Base-by-base conservation (phyloP, 192 early-diverging fungal genomes). In the Kappamyces sp. region DNA sequence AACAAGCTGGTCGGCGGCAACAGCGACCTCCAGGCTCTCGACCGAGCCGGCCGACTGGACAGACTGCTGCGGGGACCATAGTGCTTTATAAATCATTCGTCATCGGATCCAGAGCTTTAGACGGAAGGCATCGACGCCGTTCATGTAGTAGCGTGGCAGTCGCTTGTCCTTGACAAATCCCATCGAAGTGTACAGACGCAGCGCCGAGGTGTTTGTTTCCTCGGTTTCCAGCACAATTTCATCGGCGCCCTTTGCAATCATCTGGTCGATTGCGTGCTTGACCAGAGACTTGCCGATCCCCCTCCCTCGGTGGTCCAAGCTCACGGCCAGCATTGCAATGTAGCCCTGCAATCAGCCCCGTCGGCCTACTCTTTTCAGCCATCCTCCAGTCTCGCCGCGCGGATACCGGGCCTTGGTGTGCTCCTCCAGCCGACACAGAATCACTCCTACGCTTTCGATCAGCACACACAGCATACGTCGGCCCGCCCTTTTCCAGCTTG, bases 271-370 rank as follows among this genome's bases (percentile, higher is more conserved):
- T 0, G 89, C 85, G 59, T 67, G 72, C 15, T 78, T 54, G 2
- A 96, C 93, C 22, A 99, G 68, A 14, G 43, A 9, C 36, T 59
- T 63, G 48, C 89, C 94, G 41, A 96, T 91, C 12, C 89, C 84
- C 12, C 68, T 77, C 59, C 91, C 87, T 32, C 96, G 67, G 62
- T 86, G 87, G 22, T 76, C 67, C 47, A 84, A 87, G n/a, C 76
- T 81, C 6, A 99, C 94, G 0, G 90, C 93, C 29, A 99, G 75
- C 96, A 99, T 99, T 42, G 85, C 96, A 52, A 99, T 96, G 67
- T 99, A 99, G 0, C 96, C 96, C n/a, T 94, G 74, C 35, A 22
- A 22, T 22, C 22, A 22, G 22, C 22, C 22, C 22, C 22, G 52
- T 11, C 11, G 7, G 33, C 55, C 11, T 47, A 58, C 36, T 58